phyloP scores from a whole-genome alignment of 371 early-diverging fungal species.

The Gilbertella persicaria region DNA sequence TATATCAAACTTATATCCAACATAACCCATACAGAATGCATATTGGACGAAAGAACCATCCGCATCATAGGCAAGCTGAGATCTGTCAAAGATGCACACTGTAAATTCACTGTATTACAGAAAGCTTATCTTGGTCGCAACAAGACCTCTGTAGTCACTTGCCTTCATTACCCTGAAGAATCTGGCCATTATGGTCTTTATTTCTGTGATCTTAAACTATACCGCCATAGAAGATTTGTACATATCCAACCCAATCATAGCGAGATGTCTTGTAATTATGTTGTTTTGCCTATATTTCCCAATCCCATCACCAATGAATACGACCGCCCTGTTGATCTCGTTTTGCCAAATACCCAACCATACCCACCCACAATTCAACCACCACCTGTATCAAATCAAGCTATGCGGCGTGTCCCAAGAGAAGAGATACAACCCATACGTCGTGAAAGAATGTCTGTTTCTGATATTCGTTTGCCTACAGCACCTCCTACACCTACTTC shows the following conservation, averaged over 20 bases:
- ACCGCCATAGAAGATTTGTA: constrained; percentile 22
- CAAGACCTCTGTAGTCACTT: constrained; percentile 16
- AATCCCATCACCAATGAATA: constrained; percentile 4
- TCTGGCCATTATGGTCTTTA: constrained; percentile 28
- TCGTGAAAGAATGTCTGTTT: too few species aligned
- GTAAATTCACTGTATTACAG: constrained; percentile 38
- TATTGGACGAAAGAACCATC: constrained; percentile 17
- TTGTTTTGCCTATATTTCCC: constrained; percentile 15
- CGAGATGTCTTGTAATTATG: not conserved
- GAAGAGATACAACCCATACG: too few species aligned
- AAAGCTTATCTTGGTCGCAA: constrained; percentile 24
- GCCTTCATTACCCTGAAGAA: constrained; percentile 42
- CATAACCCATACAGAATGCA: constrained; percentile 27
- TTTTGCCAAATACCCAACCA: not conserved
- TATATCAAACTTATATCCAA: constrained; percentile 25
- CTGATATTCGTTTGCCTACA: not conserved
- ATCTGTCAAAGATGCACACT: constrained; percentile 29
- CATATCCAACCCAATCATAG: constrained; percentile 5
- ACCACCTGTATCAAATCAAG: too few species aligned
- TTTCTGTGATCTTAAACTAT: constrained; percentile 30
- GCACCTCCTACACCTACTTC: not conserved
- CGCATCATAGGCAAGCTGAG: constrained; percentile 20
- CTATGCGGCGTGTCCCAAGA: too few species aligned
- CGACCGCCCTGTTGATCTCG: constrained; percentile 13
- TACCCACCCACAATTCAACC: not conserved